phyloP scores from a whole-genome alignment of 441 rosid genomes.

The Populus trichocarpa region DNA sequence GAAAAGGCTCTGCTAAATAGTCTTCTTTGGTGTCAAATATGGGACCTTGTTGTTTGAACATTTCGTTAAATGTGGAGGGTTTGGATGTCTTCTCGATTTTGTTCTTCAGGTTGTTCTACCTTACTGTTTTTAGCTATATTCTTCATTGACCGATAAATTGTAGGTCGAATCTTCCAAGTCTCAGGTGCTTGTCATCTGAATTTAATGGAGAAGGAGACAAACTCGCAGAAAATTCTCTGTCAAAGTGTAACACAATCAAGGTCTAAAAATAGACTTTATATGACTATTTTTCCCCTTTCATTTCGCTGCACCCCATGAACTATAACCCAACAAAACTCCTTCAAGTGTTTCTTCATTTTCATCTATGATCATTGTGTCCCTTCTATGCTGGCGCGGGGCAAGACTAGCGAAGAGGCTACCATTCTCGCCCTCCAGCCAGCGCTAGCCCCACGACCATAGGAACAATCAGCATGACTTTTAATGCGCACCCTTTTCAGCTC shows the following conservation, averaged over 20 bases:
- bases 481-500: conserved; percentile 43
- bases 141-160: neutral
- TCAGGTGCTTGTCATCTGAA: neutral
- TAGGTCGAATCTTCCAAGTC: no score
- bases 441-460: neutral
- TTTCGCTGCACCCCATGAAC: neutral
- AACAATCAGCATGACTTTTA: conserved; percentile 13
- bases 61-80: neutral
- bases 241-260: neutral
- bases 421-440: neutral
- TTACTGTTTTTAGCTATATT: neutral
- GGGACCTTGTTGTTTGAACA: neutral
- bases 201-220: neutral
- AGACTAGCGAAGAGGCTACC: neutral
- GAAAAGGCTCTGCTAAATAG: neutral
- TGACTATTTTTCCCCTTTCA: neutral
- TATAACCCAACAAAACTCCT: neutral
- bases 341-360: neutral
- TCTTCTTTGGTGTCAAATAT: neutral
- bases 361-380: neutral
- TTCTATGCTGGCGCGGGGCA: neutral
- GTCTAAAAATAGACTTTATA: neutral
- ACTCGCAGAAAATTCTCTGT: neutral
- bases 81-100: no score
- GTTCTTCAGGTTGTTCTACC: neutral